Evolutionary conservation across 2,329 filamentous ascomycete species (phyloP), one percentile per base, ranked within the genome.

Genomic region (Xylariaceae sp.): DNA sequence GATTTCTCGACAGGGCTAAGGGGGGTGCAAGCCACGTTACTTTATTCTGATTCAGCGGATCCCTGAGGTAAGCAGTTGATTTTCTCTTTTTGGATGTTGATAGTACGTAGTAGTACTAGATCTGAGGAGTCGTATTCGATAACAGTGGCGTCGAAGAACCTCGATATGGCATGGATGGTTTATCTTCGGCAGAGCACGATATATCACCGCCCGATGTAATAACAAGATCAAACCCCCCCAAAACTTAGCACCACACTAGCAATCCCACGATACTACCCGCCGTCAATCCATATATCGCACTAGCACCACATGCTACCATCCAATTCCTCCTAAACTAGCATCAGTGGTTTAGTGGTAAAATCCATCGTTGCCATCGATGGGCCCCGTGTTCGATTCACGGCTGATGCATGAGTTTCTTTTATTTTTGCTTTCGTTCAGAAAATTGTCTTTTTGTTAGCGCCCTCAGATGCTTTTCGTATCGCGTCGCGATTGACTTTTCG

Each of bases 331-430:
- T 10, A 18, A 30, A 3, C 10, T 15, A 61, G 70, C 70, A 72
- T 68, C 70, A 76, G 74, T 78, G 75, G 76, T 78, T 78, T 78
- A 78, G 75, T 78, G 76, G 76, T 78, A 78, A 77, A 78, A 79
- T 78, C 74, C 76, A 76, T 78, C 77, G 77, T 79, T 79, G 76
- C 77, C 76, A 78, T 79, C 76, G 76, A 78, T 76, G 75, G 75
- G 76, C 75, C 74, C 74, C 74, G 73, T 68, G 74, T 76, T 76
- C 74, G 73, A 76, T 76, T 76, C 74, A 67, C 73, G 74, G 74
- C 72, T 74, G 65, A 70, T 74, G 72, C 73, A 74, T 42, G 42
- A 51, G 13, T 30, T 30, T 23, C 4, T 30, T 35, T 3, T 51
- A 11, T 51, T 35, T 11, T 13, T 44, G n/a, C n/a, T n/a, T n/a